Evolutionary conservation across 768 basidiomycete species (phyloP).

Genomic region (Trametes elegans): DNA sequence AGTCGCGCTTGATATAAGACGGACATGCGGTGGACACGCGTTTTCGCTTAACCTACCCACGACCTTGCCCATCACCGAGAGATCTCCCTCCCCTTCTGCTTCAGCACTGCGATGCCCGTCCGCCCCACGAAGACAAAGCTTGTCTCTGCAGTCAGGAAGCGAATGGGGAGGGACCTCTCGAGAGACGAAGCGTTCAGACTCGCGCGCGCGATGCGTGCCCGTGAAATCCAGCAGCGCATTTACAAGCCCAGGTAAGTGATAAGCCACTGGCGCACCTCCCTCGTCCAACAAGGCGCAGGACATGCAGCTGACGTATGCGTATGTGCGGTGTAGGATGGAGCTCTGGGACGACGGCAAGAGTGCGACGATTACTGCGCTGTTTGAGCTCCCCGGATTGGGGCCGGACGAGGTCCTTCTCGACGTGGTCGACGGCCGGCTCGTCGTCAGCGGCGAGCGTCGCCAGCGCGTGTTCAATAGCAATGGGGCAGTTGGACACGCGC

Average conservation of each 20-base stretch:
- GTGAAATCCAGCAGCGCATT: slow-evolving; percentile 7
- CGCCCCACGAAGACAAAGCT: neutral
- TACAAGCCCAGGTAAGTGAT: slow-evolving; percentile 16
- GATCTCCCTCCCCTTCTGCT: neutral
- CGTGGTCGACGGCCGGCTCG: slow-evolving; percentile 31
- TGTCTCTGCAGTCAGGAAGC: slow-evolving; percentile 3
- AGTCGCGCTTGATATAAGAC: neutral
- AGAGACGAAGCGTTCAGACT: slow-evolving; percentile 2
- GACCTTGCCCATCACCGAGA: neutral
- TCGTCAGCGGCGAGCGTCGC: slow-evolving; percentile 36
- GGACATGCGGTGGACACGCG: neutral
- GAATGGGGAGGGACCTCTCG: slow-evolving; percentile 11
- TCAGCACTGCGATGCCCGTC: neutral
- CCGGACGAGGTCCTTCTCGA: slow-evolving; percentile 34
- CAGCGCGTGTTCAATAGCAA: neutral
- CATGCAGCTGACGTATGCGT: neutral
- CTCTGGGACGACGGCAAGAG: slow-evolving; percentile 37
- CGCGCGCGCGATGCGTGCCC: slow-evolving; percentile 1
- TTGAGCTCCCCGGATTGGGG: slow-evolving; percentile 30
- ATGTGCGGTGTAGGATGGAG: slow-evolving; percentile 33
- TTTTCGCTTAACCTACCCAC: too few relatives aligned
- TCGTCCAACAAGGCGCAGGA: too few relatives aligned
- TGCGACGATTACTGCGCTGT: slow-evolving; percentile 25
- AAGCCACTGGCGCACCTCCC: neutral
- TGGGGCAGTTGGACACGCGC: neutral